phyloP scores from a whole-genome alignment of 2,329 filamentous ascomycete genomes.

The Fusarium redolens region DNA sequence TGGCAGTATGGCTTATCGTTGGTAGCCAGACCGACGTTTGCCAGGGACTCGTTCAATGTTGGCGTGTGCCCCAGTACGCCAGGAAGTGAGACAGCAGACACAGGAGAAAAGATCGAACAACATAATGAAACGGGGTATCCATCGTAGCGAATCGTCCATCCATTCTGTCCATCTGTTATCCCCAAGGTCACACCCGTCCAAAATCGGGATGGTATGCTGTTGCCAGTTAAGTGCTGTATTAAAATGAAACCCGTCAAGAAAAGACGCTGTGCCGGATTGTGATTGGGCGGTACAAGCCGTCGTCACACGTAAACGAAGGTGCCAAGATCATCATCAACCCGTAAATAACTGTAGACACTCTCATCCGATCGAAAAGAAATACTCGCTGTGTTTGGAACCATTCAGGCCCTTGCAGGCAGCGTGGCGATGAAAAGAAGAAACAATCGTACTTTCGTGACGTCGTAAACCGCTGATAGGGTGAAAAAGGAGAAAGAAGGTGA shows the following conservation, averaged over 20 bases:
- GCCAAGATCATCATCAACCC: conserved; percentile 22
- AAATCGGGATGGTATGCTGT: conserved; percentile 48
- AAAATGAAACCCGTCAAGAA: conserved; percentile 41
- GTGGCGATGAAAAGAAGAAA: conserved; percentile 37
- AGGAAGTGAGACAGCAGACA: conserved; percentile 34
- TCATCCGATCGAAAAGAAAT: conserved; percentile 16
- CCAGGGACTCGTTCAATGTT: conserved; percentile 21
- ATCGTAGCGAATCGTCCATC: conserved; percentile 58
- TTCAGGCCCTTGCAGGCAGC: conserved; percentile 11
- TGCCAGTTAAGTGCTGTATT: conserved; percentile 55
- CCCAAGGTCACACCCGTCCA: conserved; percentile 40
- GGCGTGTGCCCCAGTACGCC: conserved; percentile 35
- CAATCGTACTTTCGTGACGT: conserved; percentile 51
- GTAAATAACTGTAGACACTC: conserved; percentile 21
- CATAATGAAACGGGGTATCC: conserved; percentile 54
- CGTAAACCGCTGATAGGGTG: conserved; percentile 49
- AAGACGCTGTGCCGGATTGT: neutral
- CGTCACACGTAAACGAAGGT: conserved; percentile 31
- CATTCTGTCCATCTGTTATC: conserved; percentile 56
- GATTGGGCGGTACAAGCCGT: neutral
- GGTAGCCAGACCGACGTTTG: conserved; percentile 44
- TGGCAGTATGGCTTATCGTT: conserved; percentile 28
- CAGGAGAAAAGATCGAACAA: conserved; percentile 38
- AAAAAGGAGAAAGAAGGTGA: conserved; percentile 44
- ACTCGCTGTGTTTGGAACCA: conserved; percentile 1